phyloP scores from a whole-genome alignment of 306 rosid species.

The Sesbania bispinosa region DNA sequence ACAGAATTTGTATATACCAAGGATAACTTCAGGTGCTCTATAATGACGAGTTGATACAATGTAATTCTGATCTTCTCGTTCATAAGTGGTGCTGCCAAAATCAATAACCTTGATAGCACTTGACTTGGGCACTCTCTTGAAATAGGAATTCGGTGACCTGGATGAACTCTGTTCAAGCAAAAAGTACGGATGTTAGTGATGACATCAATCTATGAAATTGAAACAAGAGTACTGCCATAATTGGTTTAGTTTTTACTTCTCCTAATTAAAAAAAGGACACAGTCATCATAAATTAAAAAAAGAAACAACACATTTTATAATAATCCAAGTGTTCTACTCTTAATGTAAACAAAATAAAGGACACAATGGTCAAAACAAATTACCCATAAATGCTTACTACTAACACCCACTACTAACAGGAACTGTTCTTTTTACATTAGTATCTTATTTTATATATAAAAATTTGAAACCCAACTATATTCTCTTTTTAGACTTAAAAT shows the following conservation, averaged over 20 bases:
- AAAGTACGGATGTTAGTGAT: background rate
- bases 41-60: conserved; percentile 96
- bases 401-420: too few relatives aligned
- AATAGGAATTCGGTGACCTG: conserved; percentile 71
- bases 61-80: conserved; percentile 77
- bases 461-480: too few relatives aligned
- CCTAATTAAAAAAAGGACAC: background rate
- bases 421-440: too few relatives aligned
- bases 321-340: too few relatives aligned
- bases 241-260: background rate
- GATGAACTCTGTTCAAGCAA: conserved; percentile 52
- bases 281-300: background rate
- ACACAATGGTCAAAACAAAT: too few relatives aligned
- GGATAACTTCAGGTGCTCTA: conserved; percentile 96
- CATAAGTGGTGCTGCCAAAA: conserved; percentile 96
- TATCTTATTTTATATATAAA: too few relatives aligned
- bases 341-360: too few relatives aligned
- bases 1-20: conserved; percentile 47
- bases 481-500: too few relatives aligned
- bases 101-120: conserved; percentile 95
- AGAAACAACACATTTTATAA: too few relatives aligned
- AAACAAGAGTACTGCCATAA: background rate
- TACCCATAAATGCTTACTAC: too few relatives aligned
- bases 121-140: conserved; percentile 82
- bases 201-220: background rate